Evolutionary conservation across 495 filamentous ascomycete genomes (phyloP), one percentile per base, ranked within the genome.

Genomic region (Annulohypoxylon stygium): DNA sequence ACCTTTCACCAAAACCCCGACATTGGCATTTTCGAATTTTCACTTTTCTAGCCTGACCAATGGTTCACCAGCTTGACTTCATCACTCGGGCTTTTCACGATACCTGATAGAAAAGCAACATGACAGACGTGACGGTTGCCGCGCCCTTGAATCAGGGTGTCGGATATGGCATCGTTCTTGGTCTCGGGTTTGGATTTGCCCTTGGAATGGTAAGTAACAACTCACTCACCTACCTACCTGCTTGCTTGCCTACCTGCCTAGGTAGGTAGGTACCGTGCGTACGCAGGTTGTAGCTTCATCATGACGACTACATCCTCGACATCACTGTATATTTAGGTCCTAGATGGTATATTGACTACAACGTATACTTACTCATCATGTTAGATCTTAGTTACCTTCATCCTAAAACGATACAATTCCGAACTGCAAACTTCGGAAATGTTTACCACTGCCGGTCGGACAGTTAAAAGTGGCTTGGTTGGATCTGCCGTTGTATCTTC

Each of bases 371-470:
- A 70, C 61, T 70, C 18, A 47, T 20, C 0, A 6, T 58, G 71
- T 75, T 71, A 83, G 86, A 86, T 89, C 57, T 77, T 90, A 53
- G 92, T 92, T 26, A 97, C 93, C 9, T 94, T 90, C 85, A 88
- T 92, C 59, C 83, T 97, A 63, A 93, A 91, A 77, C 84, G 92
- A 76, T 98, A 97, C 78, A 95, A 97, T 79, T 87, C 93, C 84
- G 95, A 98, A 82, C 87, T 97, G 6, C 95, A 97, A 82, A 98
- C 95, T 0, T 97, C 93, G 0, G 95, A 98, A 82, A 97, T 97
- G 93, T 98, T 98, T 88, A 94, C 89, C 68, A 98, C 95, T 2
- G 95, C 95, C 54, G 95, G 95, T 16, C 86, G 95, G 53, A 97
- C 95, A 9, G 95, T 98, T 75, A 98, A 97, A 76, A 95, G 93